Evolutionary conservation across 2,329 filamentous ascomycete species (phyloP).

Genomic region (Fusarium armeniacum): DNA sequence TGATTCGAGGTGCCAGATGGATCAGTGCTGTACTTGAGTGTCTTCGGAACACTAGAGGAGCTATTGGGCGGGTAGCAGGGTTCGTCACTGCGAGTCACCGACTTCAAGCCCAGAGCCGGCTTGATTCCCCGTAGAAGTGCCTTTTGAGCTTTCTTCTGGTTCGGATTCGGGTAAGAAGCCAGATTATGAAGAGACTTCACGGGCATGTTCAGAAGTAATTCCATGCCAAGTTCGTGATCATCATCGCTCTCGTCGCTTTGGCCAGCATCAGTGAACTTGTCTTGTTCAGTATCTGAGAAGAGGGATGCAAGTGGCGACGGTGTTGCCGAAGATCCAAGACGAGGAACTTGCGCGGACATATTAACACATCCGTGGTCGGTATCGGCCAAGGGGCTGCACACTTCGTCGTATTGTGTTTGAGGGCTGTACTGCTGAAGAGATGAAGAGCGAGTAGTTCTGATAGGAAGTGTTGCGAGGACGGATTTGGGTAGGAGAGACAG

Average conservation of each 20-base stretch:
- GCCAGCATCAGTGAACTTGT: slow-evolving; percentile 39
- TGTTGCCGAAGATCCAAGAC: slow-evolving; percentile 50
- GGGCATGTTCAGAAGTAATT: slow-evolving; percentile 56
- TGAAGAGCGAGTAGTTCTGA: slow-evolving; percentile 47
- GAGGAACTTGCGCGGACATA: slow-evolving; percentile 49
- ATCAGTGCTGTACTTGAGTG: slow-evolving; percentile 16
- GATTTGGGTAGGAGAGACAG: slow-evolving; percentile 57
- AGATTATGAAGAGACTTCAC: slow-evolving; percentile 67
- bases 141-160: slow-evolving; percentile 65
- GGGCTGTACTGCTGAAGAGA: slow-evolving; percentile 62
- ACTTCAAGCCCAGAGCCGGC: slow-evolving; percentile 38
- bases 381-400: slow-evolving; percentile 58
- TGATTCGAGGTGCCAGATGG: slow-evolving; percentile 17
- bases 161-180: slow-evolving; percentile 69
- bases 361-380: slow-evolving; percentile 46
- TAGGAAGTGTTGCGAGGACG: slow-evolving; percentile 55
- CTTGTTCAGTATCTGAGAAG: slow-evolving; percentile 35
- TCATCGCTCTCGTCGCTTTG: slow-evolving; percentile 51
- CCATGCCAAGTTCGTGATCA: slow-evolving; percentile 49
- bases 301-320: slow-evolving; percentile 41
- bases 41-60: slow-evolving; percentile 21
- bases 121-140: slow-evolving; percentile 56
- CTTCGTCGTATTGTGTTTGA: slow-evolving; percentile 68
- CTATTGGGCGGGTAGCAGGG: slow-evolving; percentile 22
- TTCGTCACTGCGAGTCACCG: slow-evolving; percentile 26